Evolutionary conservation across 78 protist species (phyloP).

Genomic region (Isochrysis galbana): DNA sequence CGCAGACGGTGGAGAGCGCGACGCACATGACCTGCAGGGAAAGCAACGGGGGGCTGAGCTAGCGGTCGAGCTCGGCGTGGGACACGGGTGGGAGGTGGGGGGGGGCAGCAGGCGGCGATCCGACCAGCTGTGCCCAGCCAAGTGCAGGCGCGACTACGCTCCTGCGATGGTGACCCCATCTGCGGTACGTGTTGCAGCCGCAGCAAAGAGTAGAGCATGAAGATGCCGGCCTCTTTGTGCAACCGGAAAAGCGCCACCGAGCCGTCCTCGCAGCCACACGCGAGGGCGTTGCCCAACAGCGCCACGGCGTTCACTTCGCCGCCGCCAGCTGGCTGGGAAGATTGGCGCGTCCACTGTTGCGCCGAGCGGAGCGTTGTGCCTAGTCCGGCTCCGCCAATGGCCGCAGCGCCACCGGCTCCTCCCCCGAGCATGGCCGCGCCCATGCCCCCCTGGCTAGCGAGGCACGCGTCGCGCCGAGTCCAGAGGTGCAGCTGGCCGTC

Average conservation of each 20-base stretch:
- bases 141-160: too few relatives aligned
- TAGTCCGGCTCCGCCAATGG: not conserved
- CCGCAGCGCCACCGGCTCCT: too few relatives aligned
- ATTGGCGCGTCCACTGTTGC: not conserved
- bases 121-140: too few relatives aligned
- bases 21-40: not conserved
- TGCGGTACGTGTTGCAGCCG: not conserved
- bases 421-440: too few relatives aligned
- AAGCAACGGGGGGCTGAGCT: too few relatives aligned
- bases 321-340: not conserved
- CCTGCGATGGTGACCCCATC: not conserved
- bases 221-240: not conserved
- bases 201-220: not conserved
- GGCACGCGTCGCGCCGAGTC: not conserved
- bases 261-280: slow-evolving; percentile 17
- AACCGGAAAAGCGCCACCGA: not conserved
- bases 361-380: not conserved
- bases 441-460: too few relatives aligned
- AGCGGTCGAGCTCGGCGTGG: too few relatives aligned
- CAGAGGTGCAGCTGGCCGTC: not conserved
- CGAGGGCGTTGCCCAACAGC: not conserved
- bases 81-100: too few relatives aligned
- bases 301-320: not conserved
- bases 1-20: not conserved
- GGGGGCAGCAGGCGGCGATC: too few relatives aligned